phyloP scores from a whole-genome alignment of 768 basidiomycete species.

The Auricularia auricula-judae region DNA sequence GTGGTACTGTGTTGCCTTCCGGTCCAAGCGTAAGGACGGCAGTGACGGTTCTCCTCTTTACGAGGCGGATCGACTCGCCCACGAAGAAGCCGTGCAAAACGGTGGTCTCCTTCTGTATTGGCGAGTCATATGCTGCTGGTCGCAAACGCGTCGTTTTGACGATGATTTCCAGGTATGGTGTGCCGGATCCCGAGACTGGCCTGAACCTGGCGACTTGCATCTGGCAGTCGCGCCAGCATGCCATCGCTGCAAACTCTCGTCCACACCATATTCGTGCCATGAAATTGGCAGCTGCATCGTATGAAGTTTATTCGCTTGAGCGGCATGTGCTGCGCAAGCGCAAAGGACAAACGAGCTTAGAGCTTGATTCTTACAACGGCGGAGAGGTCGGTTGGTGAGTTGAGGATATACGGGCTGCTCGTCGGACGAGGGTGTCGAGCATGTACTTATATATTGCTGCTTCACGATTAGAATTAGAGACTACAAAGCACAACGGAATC shows the following conservation, averaged over 20 bases:
- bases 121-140: neutral
- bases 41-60: slow-evolving; percentile 67
- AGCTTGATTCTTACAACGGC: slow-evolving; percentile 47
- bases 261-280: slow-evolving; percentile 79
- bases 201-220: slow-evolving; percentile 93
- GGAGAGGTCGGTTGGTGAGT: slow-evolving; percentile 61
- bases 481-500: too few species aligned
- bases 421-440: too few species aligned
- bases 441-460: too few species aligned
- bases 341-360: slow-evolving; percentile 44
- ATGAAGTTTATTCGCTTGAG: slow-evolving; percentile 70
- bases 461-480: too few species aligned
- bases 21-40: slow-evolving; percentile 60
- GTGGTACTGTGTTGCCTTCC: slow-evolving; percentile 90
- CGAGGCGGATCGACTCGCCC: slow-evolving; percentile 76
- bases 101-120: slow-evolving; percentile 45
- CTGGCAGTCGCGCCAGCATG: slow-evolving; percentile 84
- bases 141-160: neutral
- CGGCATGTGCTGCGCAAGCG: slow-evolving; percentile 63
- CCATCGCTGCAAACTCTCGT: slow-evolving; percentile 64
- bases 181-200: slow-evolving; percentile 61
- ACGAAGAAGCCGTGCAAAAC: slow-evolving; percentile 84
- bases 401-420: too few species aligned
- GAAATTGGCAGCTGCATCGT: slow-evolving; percentile 63
- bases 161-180: slow-evolving; percentile 83